Conservation (phyloP, 1,284 basidiomycete species). For the Pseudomicrostroma phylloplanum region DNA sequence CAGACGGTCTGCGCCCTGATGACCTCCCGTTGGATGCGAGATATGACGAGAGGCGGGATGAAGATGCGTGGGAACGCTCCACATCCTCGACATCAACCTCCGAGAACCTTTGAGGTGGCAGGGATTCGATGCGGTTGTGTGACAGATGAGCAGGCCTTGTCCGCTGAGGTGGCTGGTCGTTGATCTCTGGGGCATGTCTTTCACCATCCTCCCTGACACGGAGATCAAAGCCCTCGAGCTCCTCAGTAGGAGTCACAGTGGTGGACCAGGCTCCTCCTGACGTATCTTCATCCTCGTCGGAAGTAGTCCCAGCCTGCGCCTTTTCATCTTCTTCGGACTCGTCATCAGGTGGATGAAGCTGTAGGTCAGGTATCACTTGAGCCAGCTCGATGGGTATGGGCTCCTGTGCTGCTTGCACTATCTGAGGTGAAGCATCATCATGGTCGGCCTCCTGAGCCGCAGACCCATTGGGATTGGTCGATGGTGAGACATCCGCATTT, state of each 20-base stretch:
- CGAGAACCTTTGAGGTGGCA: constrained; percentile 2
- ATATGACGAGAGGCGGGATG: not conserved
- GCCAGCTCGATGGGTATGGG: no score
- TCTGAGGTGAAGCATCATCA: no score
- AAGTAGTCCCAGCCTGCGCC: no score
- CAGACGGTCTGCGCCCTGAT: not conserved
- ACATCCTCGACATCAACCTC: not conserved
- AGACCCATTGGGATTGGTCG: no score
- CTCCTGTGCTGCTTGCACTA: no score
- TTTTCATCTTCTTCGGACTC: no score
- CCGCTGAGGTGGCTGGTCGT: not conserved
- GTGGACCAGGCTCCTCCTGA: not conserved
- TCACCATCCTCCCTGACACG: not conserved
- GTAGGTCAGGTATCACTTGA: no score
- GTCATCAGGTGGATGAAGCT: no score
- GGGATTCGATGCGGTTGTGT: constrained; percentile 7
- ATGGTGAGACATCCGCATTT: no score
- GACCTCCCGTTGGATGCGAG: not conserved
- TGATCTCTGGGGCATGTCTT: not conserved
- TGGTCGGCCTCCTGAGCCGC: no score
- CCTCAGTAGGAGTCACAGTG: not conserved
- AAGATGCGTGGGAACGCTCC: not conserved
- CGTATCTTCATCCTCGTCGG: not conserved
- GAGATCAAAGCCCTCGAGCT: not conserved
- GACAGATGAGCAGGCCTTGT: not conserved